Evolutionary conservation across 2,329 filamentous ascomycete genomes (phyloP), one percentile per base, ranked within the genome.

Genomic region (Cercospora citrullina): DNA sequence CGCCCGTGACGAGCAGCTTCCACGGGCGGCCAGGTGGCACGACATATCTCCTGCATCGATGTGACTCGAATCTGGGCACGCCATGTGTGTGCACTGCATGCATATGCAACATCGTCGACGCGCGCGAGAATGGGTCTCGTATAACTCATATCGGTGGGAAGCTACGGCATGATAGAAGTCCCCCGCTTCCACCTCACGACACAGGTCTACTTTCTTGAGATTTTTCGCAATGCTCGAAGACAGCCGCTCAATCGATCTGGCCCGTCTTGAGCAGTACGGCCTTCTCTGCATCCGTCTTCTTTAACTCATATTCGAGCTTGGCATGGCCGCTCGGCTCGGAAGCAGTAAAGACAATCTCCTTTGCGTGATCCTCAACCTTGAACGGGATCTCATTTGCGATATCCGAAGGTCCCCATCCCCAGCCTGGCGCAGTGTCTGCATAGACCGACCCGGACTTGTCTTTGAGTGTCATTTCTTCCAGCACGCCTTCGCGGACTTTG

Each of bases 331-430:
- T 48, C 59, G 23, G 23, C 59, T 61, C 59, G 33, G 26, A 23
- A 26, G 59, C 59, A 39, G 30, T 61, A n/a, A 61, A 61, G 18
- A 61, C 59, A 28, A 61, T 28, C 21, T 61, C 21, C n/a, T n/a
- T 42, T 1, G 21, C 26, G 16, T 14, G 9, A 16, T 61, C 33
- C 14, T 42, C n/a, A 1, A 61, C 33, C 2, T 45, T 14, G 59
- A 61, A 61, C 21, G 33, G 33, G 7, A 61, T 61, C 59, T 45
- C 59, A 28, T 61, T 61, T 8, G 59, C 12, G 10, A 61, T 39
- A 48, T 16, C 12, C 21, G 59, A 45, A 10, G 59, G 59, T 2
- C 59, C 59, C 61, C 61, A 63, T 7, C 45, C 51, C 61, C 61
- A 63, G 28, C 61, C 61, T 1, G 45, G 61, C 28, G 45, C 45